These are phyloP conservation scores for Eurotiales sp. DNA, from an alignment of 2,329 filamentous ascomycete genomes.

Conservation along the genomic window DNA sequence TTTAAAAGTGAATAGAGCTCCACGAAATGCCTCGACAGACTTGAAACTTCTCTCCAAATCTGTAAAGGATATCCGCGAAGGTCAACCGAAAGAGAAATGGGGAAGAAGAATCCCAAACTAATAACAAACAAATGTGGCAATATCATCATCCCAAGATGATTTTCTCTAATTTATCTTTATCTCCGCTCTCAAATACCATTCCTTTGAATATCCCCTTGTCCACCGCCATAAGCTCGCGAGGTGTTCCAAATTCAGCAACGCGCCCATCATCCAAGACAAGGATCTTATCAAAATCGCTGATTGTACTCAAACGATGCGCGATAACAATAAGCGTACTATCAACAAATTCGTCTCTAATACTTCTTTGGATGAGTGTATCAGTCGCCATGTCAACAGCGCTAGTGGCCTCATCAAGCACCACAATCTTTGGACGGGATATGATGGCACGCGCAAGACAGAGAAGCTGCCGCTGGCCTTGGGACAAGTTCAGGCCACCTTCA, in stretches of 20 bases:
- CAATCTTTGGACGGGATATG: slow-evolving; percentile 64
- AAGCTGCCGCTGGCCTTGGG: slow-evolving; percentile 71
- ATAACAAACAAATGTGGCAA: not conserved
- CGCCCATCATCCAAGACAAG: slow-evolving; percentile 51
- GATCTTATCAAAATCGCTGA: slow-evolving; percentile 69
- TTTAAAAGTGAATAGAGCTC: no score
- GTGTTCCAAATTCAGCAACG: slow-evolving; percentile 12
- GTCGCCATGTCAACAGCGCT: slow-evolving; percentile 71
- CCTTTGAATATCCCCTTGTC: slow-evolving; percentile 11
- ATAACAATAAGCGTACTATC: slow-evolving; percentile 64
- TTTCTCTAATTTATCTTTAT: slow-evolving; percentile 14
- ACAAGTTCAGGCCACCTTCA: slow-evolving; percentile 70
- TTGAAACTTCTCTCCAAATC: no score
- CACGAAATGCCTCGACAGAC: no score
- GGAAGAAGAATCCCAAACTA: no score
- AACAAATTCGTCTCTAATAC: slow-evolving; percentile 64
- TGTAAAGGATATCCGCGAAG: no score
- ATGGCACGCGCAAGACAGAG: slow-evolving; percentile 71
- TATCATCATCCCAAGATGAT: slow-evolving; percentile 10
- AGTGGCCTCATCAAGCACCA: slow-evolving; percentile 74
- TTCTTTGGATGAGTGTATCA: slow-evolving; percentile 66
- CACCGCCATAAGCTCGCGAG: slow-evolving; percentile 9
- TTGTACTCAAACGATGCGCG: slow-evolving; percentile 68
- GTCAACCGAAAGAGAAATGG: no score
- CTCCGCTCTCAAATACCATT: slow-evolving; percentile 15